Conservation (phyloP, 2,329 filamentous ascomycete genomes). For the Stachybotrys chlorohalonatus region DNA sequence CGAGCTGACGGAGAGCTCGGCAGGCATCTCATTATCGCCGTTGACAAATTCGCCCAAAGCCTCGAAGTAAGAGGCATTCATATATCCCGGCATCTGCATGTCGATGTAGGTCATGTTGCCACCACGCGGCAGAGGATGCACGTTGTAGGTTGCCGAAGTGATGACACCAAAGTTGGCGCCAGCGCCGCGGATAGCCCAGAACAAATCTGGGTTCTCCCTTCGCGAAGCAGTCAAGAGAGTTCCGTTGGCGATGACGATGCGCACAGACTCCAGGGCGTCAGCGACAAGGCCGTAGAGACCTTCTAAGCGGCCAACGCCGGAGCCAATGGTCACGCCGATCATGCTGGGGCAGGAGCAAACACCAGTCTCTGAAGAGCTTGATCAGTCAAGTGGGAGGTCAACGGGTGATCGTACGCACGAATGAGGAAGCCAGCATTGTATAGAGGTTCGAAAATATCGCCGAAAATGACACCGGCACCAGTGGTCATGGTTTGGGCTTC, state of each 20-base stretch:
- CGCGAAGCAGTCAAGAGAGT: slow-evolving; percentile 26
- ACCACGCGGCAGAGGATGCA: neutral
- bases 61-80: neutral
- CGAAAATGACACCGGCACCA: neutral
- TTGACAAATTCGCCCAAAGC: neutral
- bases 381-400: neutral
- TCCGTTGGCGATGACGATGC: slow-evolving; percentile 29
- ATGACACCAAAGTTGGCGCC: slow-evolving; percentile 35
- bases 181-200: slow-evolving; percentile 39
- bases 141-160: slow-evolving; percentile 5
- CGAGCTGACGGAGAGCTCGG: neutral
- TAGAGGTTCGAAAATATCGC: neutral
- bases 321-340: neutral
- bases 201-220: slow-evolving; percentile 30
- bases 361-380: neutral
- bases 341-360: neutral
- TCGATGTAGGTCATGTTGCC: neutral
- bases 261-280: slow-evolving; percentile 29
- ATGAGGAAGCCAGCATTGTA: neutral
- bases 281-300: slow-evolving; percentile 36
- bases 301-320: neutral
- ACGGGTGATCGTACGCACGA: neutral
- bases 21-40: neutral
- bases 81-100: neutral
- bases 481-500: neutral